Conservation (phyloP, 306 rosid genomes). For the Amphicarpaea edgeworthii region DNA sequence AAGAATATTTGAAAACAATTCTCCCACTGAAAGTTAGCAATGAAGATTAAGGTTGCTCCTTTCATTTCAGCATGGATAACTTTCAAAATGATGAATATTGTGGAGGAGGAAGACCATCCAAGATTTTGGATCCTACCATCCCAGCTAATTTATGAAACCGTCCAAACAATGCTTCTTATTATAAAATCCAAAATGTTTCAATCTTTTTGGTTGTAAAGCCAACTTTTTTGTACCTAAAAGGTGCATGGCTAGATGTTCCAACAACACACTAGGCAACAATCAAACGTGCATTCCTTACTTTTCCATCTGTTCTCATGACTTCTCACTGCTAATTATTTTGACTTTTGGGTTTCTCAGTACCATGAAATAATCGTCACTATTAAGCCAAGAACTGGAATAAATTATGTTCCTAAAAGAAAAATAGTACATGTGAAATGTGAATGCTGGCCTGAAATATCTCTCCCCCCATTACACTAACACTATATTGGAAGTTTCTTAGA, state of each 20-base stretch:
- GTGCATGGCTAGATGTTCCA: constrained; percentile 20
- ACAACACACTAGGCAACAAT: constrained; percentile 51
- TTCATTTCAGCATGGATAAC: not conserved
- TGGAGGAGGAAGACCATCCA: not conserved
- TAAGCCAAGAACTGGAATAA: constrained; percentile 14
- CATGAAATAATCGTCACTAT: constrained; percentile 16
- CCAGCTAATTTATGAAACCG: constrained; percentile 21
- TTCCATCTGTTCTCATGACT: constrained; percentile 47
- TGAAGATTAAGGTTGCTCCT: too few relatives aligned
- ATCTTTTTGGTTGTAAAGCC: constrained; percentile 55
- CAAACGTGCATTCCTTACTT: constrained; percentile 58
- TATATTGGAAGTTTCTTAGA: too few relatives aligned
- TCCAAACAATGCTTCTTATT: not conserved
- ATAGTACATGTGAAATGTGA: constrained; percentile 25
- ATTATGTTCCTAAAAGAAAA: not conserved
- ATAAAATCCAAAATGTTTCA: not conserved
- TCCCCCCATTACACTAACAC: not conserved
- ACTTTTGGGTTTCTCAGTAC: constrained; percentile 21
- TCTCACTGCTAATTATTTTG: constrained; percentile 13
- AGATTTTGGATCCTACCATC: constrained; percentile 28
- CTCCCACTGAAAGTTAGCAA: too few relatives aligned
- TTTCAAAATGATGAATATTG: constrained; percentile 13
- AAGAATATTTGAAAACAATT: too few relatives aligned
- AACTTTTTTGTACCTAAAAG: constrained; percentile 51
- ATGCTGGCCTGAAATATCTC: not conserved